Conservation (phyloP, 805 yeast species). For the Suhomyces kilbournensis region DNA sequence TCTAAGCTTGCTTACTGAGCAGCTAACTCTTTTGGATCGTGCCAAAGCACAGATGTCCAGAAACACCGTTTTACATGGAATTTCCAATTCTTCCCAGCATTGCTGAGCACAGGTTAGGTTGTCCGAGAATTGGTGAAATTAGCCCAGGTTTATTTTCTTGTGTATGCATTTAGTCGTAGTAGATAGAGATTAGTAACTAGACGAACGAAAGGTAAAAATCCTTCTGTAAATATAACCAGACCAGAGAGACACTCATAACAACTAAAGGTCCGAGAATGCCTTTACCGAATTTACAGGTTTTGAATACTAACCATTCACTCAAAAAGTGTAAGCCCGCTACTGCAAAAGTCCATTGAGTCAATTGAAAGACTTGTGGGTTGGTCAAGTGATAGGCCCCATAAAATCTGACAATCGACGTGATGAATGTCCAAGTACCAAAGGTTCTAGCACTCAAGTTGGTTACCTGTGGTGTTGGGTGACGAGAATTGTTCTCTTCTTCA, state of each 20-base stretch:
- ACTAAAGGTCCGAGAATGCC: slow-evolving; percentile 89
- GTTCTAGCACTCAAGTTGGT: slow-evolving; percentile 82
- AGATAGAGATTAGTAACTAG: background rate
- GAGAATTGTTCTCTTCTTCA: slow-evolving; percentile 29
- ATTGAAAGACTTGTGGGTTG: slow-evolving; percentile 68
- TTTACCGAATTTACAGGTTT: slow-evolving; percentile 78
- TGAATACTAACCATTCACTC: slow-evolving; percentile 75
- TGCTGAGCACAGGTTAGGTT: background rate
- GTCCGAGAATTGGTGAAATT: background rate
- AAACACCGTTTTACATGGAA: slow-evolving; percentile 10
- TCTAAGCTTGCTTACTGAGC: slow-evolving; percentile 29
- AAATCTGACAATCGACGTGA: slow-evolving; percentile 78
- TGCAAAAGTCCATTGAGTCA: slow-evolving; percentile 74
- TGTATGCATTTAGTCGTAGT: background rate
- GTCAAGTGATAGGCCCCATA: slow-evolving; percentile 76
- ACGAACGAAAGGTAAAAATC: slow-evolving; percentile 48
- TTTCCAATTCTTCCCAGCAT: background rate
- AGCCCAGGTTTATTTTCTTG: background rate
- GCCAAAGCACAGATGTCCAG: slow-evolving; percentile 15
- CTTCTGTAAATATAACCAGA: slow-evolving; percentile 78
- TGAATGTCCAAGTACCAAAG: slow-evolving; percentile 96
- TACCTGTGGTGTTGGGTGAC: slow-evolving; percentile 30
- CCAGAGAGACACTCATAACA: slow-evolving; percentile 63
- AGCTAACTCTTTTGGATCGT: slow-evolving; percentile 23
- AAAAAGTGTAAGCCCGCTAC: slow-evolving; percentile 85